A percentile compares a stretch with the other conserved stretches of the same genome.
Conservation (phyloP, 148 eudicot genomes). For the Rhododendron williamsianum region DNA sequence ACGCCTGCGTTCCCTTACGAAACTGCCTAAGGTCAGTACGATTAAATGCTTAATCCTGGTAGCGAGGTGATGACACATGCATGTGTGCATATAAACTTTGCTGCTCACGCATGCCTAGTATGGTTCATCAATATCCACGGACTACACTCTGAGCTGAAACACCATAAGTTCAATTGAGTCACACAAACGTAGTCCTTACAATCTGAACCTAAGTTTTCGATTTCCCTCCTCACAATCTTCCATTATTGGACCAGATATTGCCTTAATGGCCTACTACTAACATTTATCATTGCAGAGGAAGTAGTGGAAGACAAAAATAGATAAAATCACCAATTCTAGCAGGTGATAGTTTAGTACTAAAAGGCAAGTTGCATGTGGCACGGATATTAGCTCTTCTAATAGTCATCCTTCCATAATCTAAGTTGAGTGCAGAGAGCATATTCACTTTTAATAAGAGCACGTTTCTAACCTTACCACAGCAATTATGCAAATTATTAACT, state of each 20-base stretch:
- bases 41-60: not conserved
- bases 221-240: not conserved
- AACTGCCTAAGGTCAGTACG: not conserved
- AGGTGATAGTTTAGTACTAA: not conserved
- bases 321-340: not conserved
- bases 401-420: not conserved
- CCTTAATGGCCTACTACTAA: not conserved
- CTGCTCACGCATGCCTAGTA: not conserved
- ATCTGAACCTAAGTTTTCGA: not conserved
- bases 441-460: not conserved
- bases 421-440: not conserved
- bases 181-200: not conserved
- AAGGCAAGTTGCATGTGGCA: not conserved
- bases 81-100: not conserved
- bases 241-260: not conserved
- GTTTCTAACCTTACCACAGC: not conserved
- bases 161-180: not conserved
- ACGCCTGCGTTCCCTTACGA: not conserved
- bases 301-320: not conserved
- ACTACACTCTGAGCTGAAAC: not conserved
- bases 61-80: not conserved
- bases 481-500: not conserved
- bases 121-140: not conserved
- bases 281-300: not conserved
- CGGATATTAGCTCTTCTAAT: not conserved